These are phyloP conservation scores for Xerocomus nothofagi DNA, from an alignment of 1,284 basidiomycete species.

Conservation along the genomic window DNA sequence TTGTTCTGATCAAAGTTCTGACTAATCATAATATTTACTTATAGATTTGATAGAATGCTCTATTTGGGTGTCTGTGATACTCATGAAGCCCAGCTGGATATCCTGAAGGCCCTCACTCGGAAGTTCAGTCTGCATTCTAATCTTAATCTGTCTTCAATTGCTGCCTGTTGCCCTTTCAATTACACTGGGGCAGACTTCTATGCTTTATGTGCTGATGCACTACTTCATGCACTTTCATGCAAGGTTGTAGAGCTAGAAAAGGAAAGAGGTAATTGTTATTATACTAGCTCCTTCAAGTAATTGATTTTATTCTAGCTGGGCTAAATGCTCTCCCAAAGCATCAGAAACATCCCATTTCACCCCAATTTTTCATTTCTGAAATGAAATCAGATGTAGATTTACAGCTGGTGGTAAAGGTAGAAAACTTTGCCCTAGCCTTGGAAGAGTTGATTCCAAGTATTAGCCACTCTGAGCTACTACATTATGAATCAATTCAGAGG, in stretches of 20 bases:
- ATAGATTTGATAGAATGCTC: constrained; percentile 94
- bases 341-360: constrained; percentile 74
- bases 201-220: constrained; percentile 94
- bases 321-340: constrained; percentile 48
- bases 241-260: constrained; percentile 81
- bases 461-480: constrained; percentile 84
- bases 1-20: not conserved
- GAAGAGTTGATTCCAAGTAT: constrained; percentile 84
- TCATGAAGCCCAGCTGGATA: constrained; percentile 84
- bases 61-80: constrained; percentile 93
- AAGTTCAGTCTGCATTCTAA: constrained; percentile 84
- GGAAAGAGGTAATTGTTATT: constrained; percentile 53
- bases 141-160: constrained; percentile 67
- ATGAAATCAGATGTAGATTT: constrained; percentile 76
- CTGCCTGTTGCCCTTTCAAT: constrained; percentile 85
- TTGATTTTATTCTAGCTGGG: constrained; percentile 37
- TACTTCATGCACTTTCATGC: constrained; percentile 93
- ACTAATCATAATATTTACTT: not conserved
- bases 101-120: constrained; percentile 88
- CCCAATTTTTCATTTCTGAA: constrained; percentile 92
- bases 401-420: constrained; percentile 69
- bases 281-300: not conserved
- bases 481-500: constrained; percentile 54
- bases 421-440: constrained; percentile 81
- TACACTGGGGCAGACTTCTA: constrained; percentile 98